Evolutionary conservation across 768 basidiomycete genomes (phyloP).

Genomic region (Boletus barrowsii): DNA sequence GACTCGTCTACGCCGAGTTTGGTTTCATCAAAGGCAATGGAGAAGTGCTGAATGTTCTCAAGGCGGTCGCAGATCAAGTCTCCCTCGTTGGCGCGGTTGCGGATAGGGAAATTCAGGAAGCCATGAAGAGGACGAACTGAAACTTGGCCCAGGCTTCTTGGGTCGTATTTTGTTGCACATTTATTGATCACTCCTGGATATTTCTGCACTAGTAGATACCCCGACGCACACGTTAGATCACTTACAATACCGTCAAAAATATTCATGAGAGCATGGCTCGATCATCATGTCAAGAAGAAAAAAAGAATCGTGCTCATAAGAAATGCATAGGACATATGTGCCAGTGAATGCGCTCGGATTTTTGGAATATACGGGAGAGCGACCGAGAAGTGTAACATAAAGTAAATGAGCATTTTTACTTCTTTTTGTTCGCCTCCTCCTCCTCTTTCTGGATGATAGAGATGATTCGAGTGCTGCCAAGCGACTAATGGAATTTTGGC

Average conservation of each 20-base stretch:
- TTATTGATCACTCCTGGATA: neutral
- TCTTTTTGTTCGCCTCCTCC: constrained; percentile 91
- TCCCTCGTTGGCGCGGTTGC: constrained; percentile 81
- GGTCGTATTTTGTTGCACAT: neutral
- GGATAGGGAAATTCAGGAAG: constrained; percentile 64
- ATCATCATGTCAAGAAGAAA: neutral
- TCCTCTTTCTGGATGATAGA: constrained; percentile 65
- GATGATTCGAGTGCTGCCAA: constrained; percentile 14
- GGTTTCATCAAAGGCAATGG: constrained; percentile 84
- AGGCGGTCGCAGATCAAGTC: constrained; percentile 84
- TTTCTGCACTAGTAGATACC: constrained; percentile 14
- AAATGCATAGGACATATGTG: constrained; percentile 33
- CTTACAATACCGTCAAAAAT: neutral
- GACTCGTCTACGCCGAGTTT: constrained; percentile 86
- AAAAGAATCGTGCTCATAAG: constrained; percentile 19
- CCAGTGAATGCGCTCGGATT: constrained; percentile 33
- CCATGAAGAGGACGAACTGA: constrained; percentile 45
- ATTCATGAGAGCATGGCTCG: neutral
- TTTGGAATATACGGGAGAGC: constrained; percentile 34
- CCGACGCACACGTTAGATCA: neutral
- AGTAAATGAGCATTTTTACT: constrained; percentile 45
- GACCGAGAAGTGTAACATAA: constrained; percentile 22
- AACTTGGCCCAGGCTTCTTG: neutral
- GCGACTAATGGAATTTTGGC: constrained; percentile 25
- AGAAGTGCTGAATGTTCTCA: constrained; percentile 79